Base-by-base conservation (phyloP, 2,329 filamentous ascomycete genomes). In the Graphium sp. region DNA sequence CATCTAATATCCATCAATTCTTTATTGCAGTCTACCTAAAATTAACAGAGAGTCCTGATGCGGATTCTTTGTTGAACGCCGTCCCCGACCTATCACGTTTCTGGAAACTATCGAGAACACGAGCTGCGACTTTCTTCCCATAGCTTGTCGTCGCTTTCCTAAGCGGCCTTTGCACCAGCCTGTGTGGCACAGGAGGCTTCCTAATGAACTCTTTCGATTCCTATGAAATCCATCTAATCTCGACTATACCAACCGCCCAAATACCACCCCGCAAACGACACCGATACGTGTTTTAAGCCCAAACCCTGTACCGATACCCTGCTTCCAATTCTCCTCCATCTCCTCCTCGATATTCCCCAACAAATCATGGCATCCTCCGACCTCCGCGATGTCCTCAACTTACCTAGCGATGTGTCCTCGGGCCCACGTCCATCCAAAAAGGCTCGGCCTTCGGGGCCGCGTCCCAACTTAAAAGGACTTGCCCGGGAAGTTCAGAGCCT, bases 321-420 rank as follows among this genome's bases (percentile, higher is more conserved):
- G n/a, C n/a, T 22, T 25, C 29, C 20, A 29, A 14, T 24, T 18
- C 28, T 23, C n/a, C 10, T 16, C 18, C 6, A 26, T 20, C 23
- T 20, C n/a, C 25, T 24, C 13, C 22, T 14, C 18, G n/a, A 26
- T 25, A 18, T 27, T 11, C 14, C 9, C 17, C 15, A 12, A 17
- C 15, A 20, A 43, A 60, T 43, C 37, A 81, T 81, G 74, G 64
- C 75, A 35, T 76, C 76, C 37, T 68, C 74, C 49, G 83, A 92
- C 62, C 71, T 91, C 41, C 82, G 80, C 56, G 83, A 92, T 50
- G 81, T 92, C 47, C 72, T 92, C 45, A 82, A 85, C 50, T 62
- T 92, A 47, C 75, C 76, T 28, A 58, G 72, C 40, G 74, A 73
- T 18, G 53, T 58, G 35, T 42, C 54, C 28, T 43, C 56, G 28